Evolutionary conservation across 2,329 filamentous ascomycete genomes (phyloP).

Genomic region (Emmonsiellopsis sp.): DNA sequence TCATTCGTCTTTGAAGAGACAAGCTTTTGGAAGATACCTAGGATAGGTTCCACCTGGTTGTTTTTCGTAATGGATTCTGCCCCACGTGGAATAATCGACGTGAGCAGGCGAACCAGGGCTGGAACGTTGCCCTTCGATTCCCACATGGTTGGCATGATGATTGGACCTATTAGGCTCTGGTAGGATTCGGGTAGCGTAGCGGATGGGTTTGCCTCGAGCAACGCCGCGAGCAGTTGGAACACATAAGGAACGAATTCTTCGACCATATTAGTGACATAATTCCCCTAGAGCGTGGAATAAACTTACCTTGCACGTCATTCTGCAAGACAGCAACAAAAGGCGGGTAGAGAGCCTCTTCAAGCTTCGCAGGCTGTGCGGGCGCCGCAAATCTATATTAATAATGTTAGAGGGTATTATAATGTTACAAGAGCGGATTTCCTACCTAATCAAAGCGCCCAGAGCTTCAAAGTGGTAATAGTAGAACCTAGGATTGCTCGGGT

Average conservation of each 20-base stretch:
- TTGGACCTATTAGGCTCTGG: conserved; percentile 64
- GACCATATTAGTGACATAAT: conserved; percentile 20
- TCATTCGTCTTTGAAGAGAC: conserved; percentile 76
- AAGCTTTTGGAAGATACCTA: conserved; percentile 94
- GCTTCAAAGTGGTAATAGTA: conserved; percentile 99
- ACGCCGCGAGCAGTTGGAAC: conserved; percentile 86
- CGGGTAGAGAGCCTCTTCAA: conserved; percentile 72
- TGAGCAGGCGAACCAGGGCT: conserved; percentile 73
- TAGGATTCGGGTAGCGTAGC: conserved; percentile 74
- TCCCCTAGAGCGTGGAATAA: background rate
- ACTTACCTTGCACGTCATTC: conserved; percentile 67
- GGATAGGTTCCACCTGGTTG: conserved; percentile 74
- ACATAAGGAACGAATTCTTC: conserved; percentile 91
- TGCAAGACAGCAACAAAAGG: conserved; percentile 73
- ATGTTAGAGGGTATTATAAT: background rate
- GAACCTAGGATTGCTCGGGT: conserved; percentile 94
- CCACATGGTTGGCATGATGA: conserved; percentile 78
- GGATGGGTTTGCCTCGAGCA: conserved; percentile 76
- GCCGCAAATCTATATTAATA: conserved; percentile 48
- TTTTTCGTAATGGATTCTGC: conserved; percentile 62
- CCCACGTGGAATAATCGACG: conserved; percentile 72
- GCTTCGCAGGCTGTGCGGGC: conserved; percentile 57
- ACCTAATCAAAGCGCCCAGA: conserved; percentile 75
- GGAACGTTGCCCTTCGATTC: conserved; percentile 88
- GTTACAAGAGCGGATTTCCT: conserved; percentile 11